Evolutionary conservation across 1,139 yeast species (phyloP).

Genomic region (Yamadazyma pseudoaaseri): DNA sequence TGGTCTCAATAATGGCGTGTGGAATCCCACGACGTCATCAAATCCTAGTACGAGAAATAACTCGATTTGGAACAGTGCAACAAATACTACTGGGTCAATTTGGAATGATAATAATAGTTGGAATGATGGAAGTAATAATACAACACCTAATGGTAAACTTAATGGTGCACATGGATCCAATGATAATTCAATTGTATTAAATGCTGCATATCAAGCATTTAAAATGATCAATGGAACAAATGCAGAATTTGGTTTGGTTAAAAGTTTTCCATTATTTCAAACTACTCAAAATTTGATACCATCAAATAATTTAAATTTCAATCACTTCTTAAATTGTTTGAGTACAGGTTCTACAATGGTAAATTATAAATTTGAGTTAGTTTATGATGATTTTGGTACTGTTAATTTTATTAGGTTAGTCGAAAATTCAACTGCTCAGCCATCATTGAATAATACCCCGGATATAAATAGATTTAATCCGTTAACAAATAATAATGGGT

Average conservation of each 20-base stretch:
- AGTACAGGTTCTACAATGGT: constrained; percentile 15
- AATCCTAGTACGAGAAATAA: constrained; percentile 21
- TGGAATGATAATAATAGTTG: constrained; percentile 14
- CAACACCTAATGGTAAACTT: constrained; percentile 2
- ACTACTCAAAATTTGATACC: constrained; percentile 28
- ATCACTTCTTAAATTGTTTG: constrained; percentile 42
- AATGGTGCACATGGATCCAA: constrained; percentile 1
- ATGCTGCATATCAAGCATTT: constrained; percentile 36
- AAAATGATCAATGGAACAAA: constrained; percentile 29
- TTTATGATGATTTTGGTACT: constrained; percentile 48
- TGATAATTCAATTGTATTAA: constrained; percentile 11
- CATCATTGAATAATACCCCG: background rate
- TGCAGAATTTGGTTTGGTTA: constrained; percentile 42
- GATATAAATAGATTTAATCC: background rate
- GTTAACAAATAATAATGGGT: background rate
- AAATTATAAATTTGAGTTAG: constrained; percentile 38
- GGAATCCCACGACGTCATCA: background rate
- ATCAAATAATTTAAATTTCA: constrained; percentile 31
- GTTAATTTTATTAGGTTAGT: constrained; percentile 42
- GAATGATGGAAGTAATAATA: constrained; percentile 1
- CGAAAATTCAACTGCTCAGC: constrained; percentile 3
- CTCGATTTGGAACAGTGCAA: constrained; percentile 32
- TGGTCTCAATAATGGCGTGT: background rate
- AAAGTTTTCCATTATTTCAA: constrained; percentile 33
- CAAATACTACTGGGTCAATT: constrained; percentile 9